Conservation (phyloP, 1,139 yeast species). For the Trichomonascaceae sp. region DNA sequence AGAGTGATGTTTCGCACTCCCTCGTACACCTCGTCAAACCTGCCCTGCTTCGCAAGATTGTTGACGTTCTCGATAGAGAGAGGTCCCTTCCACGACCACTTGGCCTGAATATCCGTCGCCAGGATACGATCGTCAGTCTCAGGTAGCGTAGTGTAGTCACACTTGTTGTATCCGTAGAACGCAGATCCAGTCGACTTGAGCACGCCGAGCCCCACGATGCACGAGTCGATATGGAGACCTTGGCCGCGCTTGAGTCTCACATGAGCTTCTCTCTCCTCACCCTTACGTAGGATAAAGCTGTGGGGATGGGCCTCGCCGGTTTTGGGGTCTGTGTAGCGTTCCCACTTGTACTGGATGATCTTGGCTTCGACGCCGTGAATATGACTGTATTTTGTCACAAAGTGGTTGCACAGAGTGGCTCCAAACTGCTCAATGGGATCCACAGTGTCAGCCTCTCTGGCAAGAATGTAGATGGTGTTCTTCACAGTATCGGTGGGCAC, state of each 20-base stretch:
- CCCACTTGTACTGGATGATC: conserved; percentile 66
- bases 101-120: conserved; percentile 73
- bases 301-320: conserved; percentile 68
- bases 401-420: conserved; percentile 71
- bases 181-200: conserved; percentile 89
- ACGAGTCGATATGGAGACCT: conserved; percentile 47
- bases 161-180: conserved; percentile 74
- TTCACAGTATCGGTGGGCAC: conserved; percentile 93
- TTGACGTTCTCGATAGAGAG: conserved; percentile 36
- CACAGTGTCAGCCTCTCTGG: conserved; percentile 49
- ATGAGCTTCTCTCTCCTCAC: conserved; percentile 54
- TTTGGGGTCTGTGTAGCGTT: conserved; percentile 43
- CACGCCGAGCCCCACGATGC: conserved; percentile 73
- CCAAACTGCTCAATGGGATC: conserved; percentile 91
- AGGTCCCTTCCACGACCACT: conserved; percentile 50
- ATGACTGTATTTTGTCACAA: conserved; percentile 59
- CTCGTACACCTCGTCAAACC: conserved; percentile 49
- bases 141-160: conserved; percentile 77
- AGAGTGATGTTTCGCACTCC: conserved; percentile 57
- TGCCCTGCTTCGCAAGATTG: conserved; percentile 43
- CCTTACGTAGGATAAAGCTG: conserved; percentile 75
- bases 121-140: conserved; percentile 76
- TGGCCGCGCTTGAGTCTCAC: conserved; percentile 38
- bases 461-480: conserved; percentile 72
- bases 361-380: conserved; percentile 57